These are phyloP conservation scores for Tylopilus vinaceipallidus DNA, from an alignment of 768 basidiomycete species.

Conservation along the genomic window DNA sequence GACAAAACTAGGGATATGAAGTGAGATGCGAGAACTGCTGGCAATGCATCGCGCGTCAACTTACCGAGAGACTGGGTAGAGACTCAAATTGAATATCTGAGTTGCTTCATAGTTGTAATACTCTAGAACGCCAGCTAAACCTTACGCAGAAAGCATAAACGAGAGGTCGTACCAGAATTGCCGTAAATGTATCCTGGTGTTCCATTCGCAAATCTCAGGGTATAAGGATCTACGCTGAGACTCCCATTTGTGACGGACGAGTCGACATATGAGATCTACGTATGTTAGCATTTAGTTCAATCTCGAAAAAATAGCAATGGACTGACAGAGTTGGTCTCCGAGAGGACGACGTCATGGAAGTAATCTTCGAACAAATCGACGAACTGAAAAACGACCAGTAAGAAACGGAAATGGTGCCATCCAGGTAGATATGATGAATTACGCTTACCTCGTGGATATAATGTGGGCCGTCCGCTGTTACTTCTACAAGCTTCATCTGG, in stretches of 20 bases:
- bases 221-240: constrained; percentile 53
- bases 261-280: constrained; percentile 54
- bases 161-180: constrained; percentile 40
- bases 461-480: not conserved
- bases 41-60: constrained; percentile 3
- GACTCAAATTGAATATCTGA: constrained; percentile 51
- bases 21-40: not conserved
- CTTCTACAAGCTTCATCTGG: constrained; percentile 34
- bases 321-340: constrained; percentile 48
- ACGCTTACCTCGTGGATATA: constrained; percentile 43
- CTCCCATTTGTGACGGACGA: constrained; percentile 59
- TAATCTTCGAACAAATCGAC: constrained; percentile 52
- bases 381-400: constrained; percentile 42
- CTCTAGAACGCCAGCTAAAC: constrained; percentile 31
- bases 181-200: constrained; percentile 56
- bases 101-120: constrained; percentile 56
- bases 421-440: not conserved
- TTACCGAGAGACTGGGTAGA: constrained; percentile 48
- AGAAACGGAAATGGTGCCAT: too few relatives aligned
- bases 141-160: not conserved
- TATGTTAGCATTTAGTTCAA: not conserved
- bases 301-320: not conserved
- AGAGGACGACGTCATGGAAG: constrained; percentile 43
- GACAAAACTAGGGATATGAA: constrained; percentile 40
- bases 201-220: constrained; percentile 47